A percentile compares a stretch with the other conserved stretches of the same genome.
phyloP scores from a whole-genome alignment of 192 early-diverging fungal species.

The Backusella mclennaniae region DNA sequence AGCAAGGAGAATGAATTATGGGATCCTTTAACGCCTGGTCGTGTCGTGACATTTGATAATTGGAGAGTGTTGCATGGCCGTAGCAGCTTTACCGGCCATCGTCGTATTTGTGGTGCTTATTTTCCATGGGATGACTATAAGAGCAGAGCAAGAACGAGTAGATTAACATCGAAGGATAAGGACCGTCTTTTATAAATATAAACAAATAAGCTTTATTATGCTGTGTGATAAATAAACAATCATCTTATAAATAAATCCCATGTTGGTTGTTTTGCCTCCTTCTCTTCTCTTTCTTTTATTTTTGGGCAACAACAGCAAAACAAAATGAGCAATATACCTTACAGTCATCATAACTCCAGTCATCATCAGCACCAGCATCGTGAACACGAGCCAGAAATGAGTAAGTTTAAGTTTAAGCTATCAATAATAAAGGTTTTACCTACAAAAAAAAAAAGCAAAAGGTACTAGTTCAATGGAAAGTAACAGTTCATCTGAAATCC shows the following conservation, averaged over 20 bases:
- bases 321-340: background rate
- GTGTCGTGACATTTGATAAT: slow-evolving; percentile 78
- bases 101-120: slow-evolving; percentile 70
- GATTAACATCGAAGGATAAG: slow-evolving; percentile 27
- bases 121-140: slow-evolving; percentile 76
- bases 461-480: background rate
- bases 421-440: background rate
- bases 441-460: background rate
- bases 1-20: slow-evolving; percentile 60
- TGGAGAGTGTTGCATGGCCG: slow-evolving; percentile 82
- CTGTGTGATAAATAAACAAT: background rate
- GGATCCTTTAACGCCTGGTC: slow-evolving; percentile 65
- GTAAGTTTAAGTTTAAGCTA: background rate
- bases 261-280: background rate
- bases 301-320: background rate
- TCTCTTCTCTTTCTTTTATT: background rate
- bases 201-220: background rate
- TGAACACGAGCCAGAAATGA: background rate
- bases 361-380: background rate
- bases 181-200: slow-evolving; percentile 20
- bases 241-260: background rate
- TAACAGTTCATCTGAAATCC: background rate
- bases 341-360: background rate
- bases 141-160: slow-evolving; percentile 37
- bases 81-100: slow-evolving; percentile 66